Evolutionary conservation across 1,284 basidiomycete genomes (phyloP), one percentile per base, ranked within the genome.

Genomic region (Coniferiporia sulphurascens): DNA sequence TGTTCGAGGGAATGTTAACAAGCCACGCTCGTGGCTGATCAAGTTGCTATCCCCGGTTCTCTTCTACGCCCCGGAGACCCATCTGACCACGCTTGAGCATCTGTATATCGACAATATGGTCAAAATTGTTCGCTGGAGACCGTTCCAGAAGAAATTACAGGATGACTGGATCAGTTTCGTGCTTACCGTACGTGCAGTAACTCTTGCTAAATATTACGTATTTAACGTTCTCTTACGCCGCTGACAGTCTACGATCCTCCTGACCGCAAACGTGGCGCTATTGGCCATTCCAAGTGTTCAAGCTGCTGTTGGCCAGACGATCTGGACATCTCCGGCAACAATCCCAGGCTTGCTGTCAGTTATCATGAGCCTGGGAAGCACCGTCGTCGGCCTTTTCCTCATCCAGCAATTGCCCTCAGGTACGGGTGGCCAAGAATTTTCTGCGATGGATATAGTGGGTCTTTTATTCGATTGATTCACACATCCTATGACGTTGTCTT

Each of bases 341-440:
- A 73, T 81, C 38, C 70, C 73, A 4, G 78, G 76, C 61, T 79
- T 77, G 56, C 52, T 79, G 3, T 83, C 80, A 0, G 72, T 76
- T 13, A 63, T 78, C 1, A 66, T 73, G 1, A 80, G 78, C 60
- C 69, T 80, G 19, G 77, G 76, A 6, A 74, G 77, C 60, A 78
- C 80, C 60, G 68, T 81, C 13, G 64, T 78, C 13, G 77, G 77
- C 0, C 65, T 81, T 54, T 55, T 82, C 8, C 70, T 83, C 1
- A 67, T 76, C 35, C 73, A 78, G 1, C 74, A 78, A 48, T 72
- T 78, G 61, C 73, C 73, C n/a, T 70, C 72, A 3, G 76, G 72
- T 55, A 67, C 71, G 19, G 67, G 72, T 74, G 12, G 72, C 70
- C 10, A 69, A 73, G 1, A 63, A 64, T 5, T 72, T 72, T 22